Evolutionary conservation across 306 rosid species (phyloP).

Genomic region (Pterocarpus macrocarpus): DNA sequence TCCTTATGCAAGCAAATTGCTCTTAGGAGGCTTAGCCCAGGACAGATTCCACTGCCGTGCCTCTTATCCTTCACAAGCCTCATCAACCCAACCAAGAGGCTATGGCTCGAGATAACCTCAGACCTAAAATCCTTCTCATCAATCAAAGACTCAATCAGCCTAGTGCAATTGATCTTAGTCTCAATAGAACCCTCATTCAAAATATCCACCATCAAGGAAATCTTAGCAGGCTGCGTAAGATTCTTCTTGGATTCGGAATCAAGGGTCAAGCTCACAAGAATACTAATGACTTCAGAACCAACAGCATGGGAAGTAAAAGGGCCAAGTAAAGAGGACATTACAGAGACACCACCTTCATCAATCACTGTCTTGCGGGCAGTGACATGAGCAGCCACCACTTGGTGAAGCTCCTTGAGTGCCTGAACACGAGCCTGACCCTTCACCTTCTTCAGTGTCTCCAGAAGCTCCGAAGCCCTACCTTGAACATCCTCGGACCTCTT

Average conservation of each 20-base stretch:
- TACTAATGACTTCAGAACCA: slow-evolving; percentile 74
- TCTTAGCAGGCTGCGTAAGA: slow-evolving; percentile 74
- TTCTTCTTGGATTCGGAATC: slow-evolving; percentile 67
- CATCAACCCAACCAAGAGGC: slow-evolving; percentile 80
- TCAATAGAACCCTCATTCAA: slow-evolving; percentile 79
- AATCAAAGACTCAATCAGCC: slow-evolving; percentile 62
- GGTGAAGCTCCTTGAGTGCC: slow-evolving; percentile 78
- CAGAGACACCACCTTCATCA: slow-evolving; percentile 70
- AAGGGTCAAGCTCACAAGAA: slow-evolving; percentile 69
- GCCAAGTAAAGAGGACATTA: slow-evolving; percentile 66
- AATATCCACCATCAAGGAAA: slow-evolving; percentile 77
- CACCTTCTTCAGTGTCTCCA: slow-evolving; percentile 73
- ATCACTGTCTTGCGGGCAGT: slow-evolving; percentile 65
- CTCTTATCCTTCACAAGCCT: slow-evolving; percentile 79
- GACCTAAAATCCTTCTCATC: slow-evolving; percentile 69
- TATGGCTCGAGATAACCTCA: slow-evolving; percentile 70
- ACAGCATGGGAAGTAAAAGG: slow-evolving; percentile 84
- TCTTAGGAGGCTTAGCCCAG: slow-evolving; percentile 66
- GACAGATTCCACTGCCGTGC: slow-evolving; percentile 58
- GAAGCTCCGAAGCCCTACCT: slow-evolving; percentile 75
- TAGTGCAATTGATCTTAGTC: slow-evolving; percentile 75
- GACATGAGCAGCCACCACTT: slow-evolving; percentile 64
- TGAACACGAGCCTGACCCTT: slow-evolving; percentile 82
- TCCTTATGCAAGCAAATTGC: slow-evolving; percentile 64
- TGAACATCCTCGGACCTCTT: slow-evolving; percentile 82